These are phyloP conservation scores for Zygosaccharomyces siamensis DNA, from an alignment of 805 yeast species.

Conservation along the genomic window DNA sequence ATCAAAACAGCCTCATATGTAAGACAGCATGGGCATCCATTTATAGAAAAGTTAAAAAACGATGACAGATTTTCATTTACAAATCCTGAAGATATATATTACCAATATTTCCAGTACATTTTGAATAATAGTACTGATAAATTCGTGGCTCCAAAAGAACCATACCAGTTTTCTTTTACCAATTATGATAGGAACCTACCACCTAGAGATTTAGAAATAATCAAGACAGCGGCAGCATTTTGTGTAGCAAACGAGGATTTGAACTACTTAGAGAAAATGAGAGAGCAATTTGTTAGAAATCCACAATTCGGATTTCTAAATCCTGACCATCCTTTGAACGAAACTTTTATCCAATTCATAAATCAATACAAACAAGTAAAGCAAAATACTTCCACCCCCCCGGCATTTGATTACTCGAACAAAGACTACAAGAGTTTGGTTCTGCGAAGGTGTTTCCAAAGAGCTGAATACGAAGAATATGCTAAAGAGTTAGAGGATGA, in stretches of 20 bases:
- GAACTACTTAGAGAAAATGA: conserved; percentile 41
- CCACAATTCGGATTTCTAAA: conserved; percentile 67
- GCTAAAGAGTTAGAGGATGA: conserved; percentile 37
- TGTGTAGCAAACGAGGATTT: conserved; percentile 55
- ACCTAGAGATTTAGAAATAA: conserved; percentile 57
- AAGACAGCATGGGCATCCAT: conserved; percentile 57
- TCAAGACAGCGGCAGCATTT: conserved; percentile 68
- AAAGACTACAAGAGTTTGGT: conserved; percentile 35
- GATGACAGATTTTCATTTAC: conserved; percentile 63
- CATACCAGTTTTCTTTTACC: conserved; percentile 23
- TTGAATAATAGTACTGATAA: conserved; percentile 14
- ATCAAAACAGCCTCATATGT: conserved; percentile 73
- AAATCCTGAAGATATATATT: conserved; percentile 46
- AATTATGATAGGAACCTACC: conserved; percentile 42
- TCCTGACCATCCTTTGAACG: conserved; percentile 54
- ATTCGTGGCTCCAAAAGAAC: conserved; percentile 24
- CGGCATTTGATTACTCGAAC: conserved; percentile 22
- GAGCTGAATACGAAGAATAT: conserved; percentile 52
- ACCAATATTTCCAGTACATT: conserved; percentile 45
- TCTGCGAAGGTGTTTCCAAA: conserved; percentile 43
- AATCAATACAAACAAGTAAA: conserved; percentile 49
- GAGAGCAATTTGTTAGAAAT: conserved; percentile 34
- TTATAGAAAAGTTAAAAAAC: conserved; percentile 56
- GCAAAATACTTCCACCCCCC: conserved; percentile 15
- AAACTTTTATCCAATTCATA: conserved; percentile 45